Percentiles rank a stretch among this genome's conserved stretches.
Evolutionary conservation across 2,329 filamentous ascomycete genomes (phyloP).

Genomic region (Penicillium aurantiogriseum): DNA sequence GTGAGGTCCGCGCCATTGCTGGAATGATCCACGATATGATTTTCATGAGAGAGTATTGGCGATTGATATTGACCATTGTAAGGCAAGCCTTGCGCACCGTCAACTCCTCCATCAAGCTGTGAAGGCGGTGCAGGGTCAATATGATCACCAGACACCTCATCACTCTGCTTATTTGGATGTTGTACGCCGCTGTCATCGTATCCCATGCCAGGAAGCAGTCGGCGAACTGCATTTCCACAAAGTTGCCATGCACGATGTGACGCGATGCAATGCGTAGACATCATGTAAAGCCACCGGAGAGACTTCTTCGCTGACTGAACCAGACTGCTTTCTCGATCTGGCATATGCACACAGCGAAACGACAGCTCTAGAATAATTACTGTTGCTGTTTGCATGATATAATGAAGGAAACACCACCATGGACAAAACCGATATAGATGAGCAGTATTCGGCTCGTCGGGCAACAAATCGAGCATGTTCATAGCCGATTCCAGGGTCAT

Average conservation of each 20-base stretch:
- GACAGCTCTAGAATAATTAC: constrained; percentile 41
- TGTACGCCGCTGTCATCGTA: constrained; percentile 10
- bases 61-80: background rate
- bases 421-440: constrained; percentile 34
- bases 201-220: constrained; percentile 20
- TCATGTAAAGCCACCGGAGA: too few species aligned
- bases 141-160: background rate
- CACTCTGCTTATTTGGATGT: background rate
- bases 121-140: background rate
- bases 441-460: constrained; percentile 32
- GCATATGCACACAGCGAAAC: constrained; percentile 22
- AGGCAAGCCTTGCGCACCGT: background rate
- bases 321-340: too few species aligned
- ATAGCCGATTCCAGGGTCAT: constrained; percentile 33
- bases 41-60: background rate
- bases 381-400: constrained; percentile 40
- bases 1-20: background rate
- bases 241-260: constrained; percentile 36
- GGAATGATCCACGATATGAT: background rate
- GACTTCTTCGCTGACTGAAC: too few species aligned
- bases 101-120: too few species aligned
- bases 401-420: constrained; percentile 44
- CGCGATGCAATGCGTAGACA: constrained; percentile 16
- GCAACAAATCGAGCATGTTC: constrained; percentile 37
- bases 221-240: constrained; percentile 25